Base-by-base conservation (phyloP, 768 basidiomycete genomes). In the Strobilomyces echinocephalus region DNA sequence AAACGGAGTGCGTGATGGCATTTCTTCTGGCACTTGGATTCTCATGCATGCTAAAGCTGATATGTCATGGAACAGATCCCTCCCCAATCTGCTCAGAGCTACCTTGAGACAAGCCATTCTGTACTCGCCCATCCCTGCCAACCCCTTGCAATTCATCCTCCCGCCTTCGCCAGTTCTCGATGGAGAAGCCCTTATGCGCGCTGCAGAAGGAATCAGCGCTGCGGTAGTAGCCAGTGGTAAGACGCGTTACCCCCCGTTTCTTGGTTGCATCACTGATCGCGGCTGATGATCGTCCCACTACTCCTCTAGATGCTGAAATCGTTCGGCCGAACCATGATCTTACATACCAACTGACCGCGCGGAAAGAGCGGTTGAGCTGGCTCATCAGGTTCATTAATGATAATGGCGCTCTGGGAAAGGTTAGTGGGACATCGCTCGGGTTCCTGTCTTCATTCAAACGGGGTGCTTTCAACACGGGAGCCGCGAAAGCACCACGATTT, bases 381-480 rank as follows among this genome's bases (percentile, higher is more conserved):
- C 76, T 97, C n/a, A 89, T 95, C 59, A 79, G 78, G 24, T 95
- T 93, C 66, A 88, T 97, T 62, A 89, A 92, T 42, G 85, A 90
- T 49, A 95, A 95, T 67, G 85, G 80, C 0, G 85, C 86, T 6
- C 73, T 95, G 34, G 74, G 73, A 36, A 91, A 89, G 77, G 92
- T 88, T 31, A 58, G 71, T 52, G 20, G 18, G 30, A 26, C 11
- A 18, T 54, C 11, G 20, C 36, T 39, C 11, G 0, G 10, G 28
- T 40, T 41, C 20, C 46, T 38, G 24, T 43, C 18, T 28, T 28
- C 28, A n/a, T 50, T 24, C 49, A 41, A 52, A 38, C 15, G 48
- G 24, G 35, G 16, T 16, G 14, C 24, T 0, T 24, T 42, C 40
- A 16, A 44, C 34, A 20, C 33, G 24, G 28, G 20, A 18, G 10